These are phyloP conservation scores for Tuber calosporum DNA, from an alignment of 495 filamentous ascomycete genomes.

Conservation along the genomic window DNA sequence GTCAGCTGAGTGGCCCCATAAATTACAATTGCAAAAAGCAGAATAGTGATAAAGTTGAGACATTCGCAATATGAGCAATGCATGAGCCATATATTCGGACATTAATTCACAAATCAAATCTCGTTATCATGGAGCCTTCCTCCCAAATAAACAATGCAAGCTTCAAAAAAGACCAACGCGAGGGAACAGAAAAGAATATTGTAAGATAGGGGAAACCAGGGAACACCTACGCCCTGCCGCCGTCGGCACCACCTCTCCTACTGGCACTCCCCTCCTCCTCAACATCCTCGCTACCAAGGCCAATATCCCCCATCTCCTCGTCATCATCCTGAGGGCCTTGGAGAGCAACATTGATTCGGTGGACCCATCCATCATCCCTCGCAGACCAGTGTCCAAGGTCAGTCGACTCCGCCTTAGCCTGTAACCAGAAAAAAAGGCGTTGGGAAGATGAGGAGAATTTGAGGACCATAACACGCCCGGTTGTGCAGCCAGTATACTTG, in stretches of 20 bases:
- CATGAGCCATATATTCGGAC: conserved; percentile 28
- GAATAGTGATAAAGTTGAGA: conserved; percentile 11
- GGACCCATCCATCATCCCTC: conserved; percentile 47
- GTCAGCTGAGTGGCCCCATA: conserved; percentile 24
- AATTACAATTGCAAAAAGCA: conserved; percentile 5
- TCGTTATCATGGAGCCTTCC: conserved; percentile 38
- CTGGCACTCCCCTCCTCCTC: conserved; percentile 81
- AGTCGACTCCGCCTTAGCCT: conserved; percentile 72
- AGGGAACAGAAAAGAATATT: conserved; percentile 23
- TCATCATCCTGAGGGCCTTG: conserved; percentile 85
- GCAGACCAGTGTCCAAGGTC: conserved; percentile 61
- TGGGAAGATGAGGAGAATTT: conserved; percentile 92
- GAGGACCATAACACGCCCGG: conserved; percentile 84
- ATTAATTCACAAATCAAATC: conserved; percentile 36
- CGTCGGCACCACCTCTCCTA: conserved; percentile 87
- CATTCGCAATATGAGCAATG: conserved; percentile 13
- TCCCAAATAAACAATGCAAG: conserved; percentile 33
- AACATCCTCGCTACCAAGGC: conserved; percentile 80
- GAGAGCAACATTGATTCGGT: conserved; percentile 73
- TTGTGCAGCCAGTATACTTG: conserved; percentile 68
- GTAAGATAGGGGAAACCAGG: conserved; percentile 43
- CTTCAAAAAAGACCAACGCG: conserved; percentile 39
- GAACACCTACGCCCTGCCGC: conserved; percentile 96
- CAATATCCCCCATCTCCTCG: conserved; percentile 73
- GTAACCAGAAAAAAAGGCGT: conserved; percentile 91